Conservation (phyloP, 192 early-diverging fungal species). For the Coemansia sp. region DNA sequence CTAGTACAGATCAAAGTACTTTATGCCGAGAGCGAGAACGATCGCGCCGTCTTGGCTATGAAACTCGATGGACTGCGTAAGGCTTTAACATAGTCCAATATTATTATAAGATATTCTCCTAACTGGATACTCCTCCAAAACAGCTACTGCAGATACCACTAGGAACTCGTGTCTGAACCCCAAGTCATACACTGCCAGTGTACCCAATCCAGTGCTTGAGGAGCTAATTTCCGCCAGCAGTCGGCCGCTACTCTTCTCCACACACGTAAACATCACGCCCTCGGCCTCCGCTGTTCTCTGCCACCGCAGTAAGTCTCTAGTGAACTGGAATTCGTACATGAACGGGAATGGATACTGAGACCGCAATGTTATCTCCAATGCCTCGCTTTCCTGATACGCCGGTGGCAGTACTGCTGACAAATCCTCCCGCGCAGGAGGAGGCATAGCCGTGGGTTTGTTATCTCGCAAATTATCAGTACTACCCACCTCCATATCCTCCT, state of each 20-base stretch:
- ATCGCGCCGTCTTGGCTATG: conserved; percentile 69
- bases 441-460: conserved; percentile 13
- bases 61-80: conserved; percentile 72
- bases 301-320: conserved; percentile 27
- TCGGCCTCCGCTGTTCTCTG: conserved; percentile 32
- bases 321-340: conserved; percentile 28
- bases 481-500: not conserved
- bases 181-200: conserved; percentile 35
- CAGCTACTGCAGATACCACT: conserved; percentile 39
- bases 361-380: conserved; percentile 11
- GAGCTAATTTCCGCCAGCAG: conserved; percentile 38
- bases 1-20: conserved; percentile 75
- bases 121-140: conserved; percentile 38
- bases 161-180: conserved; percentile 33
- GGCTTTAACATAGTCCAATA: conserved; percentile 42
- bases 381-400: conserved; percentile 40
- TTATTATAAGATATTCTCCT: not conserved
- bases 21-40: conserved; percentile 86
- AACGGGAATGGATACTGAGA: conserved; percentile 28
- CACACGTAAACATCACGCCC: conserved; percentile 33
- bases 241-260: conserved; percentile 28
- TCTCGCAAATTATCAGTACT: conserved; percentile 11
- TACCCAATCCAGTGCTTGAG: conserved; percentile 19
- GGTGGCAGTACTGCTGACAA: conserved; percentile 18
- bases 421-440: not conserved